Conservation (phyloP, 129 eudicot genomes). For the Kitagawia praeruptora region DNA sequence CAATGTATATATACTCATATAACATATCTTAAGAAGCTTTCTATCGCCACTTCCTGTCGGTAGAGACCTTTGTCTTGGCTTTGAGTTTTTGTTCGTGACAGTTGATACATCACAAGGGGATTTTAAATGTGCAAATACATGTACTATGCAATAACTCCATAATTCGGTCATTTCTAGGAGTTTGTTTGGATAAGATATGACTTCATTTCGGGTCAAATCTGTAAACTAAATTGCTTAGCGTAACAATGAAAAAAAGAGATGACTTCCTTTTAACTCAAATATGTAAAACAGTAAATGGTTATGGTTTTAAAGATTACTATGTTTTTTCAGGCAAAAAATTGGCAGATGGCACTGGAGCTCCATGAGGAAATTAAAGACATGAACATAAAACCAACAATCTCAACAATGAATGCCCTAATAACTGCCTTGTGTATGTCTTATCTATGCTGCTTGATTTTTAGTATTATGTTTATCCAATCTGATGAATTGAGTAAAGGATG, state of each 20-base stretch:
- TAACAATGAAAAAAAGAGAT: background rate
- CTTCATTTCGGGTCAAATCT: background rate
- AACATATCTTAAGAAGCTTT: background rate
- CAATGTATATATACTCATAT: background rate
- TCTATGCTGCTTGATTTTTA: background rate
- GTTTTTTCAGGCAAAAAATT: constrained; percentile 54
- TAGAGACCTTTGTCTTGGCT: background rate
- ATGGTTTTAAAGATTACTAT: constrained; percentile 13
- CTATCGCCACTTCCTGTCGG: background rate
- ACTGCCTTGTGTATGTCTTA: constrained; percentile 87
- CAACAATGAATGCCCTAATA: constrained; percentile 87
- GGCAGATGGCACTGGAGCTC: constrained; percentile 86
- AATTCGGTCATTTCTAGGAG: background rate
- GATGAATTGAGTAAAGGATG: background rate
- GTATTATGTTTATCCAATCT: background rate
- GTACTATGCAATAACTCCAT: background rate
- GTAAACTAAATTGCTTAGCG: background rate
- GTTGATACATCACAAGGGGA: background rate
- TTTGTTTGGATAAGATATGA: background rate
- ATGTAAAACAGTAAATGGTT: constrained; percentile 12
- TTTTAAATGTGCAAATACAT: background rate
- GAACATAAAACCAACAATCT: constrained; percentile 65
- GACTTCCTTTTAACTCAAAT: constrained; percentile 10
- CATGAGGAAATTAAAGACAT: constrained; percentile 56
- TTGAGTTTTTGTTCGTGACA: background rate